These are phyloP conservation scores for Chrysanthemum makinoi DNA, from an alignment of 129 eudicot genomes.

Conservation along the genomic window DNA sequence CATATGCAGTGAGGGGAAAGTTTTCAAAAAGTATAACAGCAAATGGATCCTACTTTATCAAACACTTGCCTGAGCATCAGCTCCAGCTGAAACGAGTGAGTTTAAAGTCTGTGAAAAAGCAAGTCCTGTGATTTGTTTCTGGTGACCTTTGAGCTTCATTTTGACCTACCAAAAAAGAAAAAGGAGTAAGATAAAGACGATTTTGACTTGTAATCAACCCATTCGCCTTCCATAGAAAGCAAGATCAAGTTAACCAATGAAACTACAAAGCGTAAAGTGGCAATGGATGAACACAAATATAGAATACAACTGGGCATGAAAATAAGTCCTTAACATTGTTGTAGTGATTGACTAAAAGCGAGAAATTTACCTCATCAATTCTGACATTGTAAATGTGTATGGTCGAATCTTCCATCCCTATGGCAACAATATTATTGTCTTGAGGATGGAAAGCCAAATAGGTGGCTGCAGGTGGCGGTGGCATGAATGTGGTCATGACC, in stretches of 20 bases:
- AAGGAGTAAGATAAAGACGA: background rate
- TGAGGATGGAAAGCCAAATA: conserved; percentile 88
- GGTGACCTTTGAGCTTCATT: conserved; percentile 76
- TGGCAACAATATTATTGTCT: conserved; percentile 76
- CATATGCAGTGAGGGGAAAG: background rate
- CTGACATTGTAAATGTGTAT: conserved; percentile 77
- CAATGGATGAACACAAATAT: background rate
- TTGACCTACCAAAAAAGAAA: no score
- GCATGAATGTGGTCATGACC: conserved; percentile 91
- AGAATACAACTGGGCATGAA: background rate
- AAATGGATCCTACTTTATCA: background rate
- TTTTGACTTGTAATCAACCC: background rate
- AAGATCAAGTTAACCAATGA: background rate
- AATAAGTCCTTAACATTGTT: background rate
- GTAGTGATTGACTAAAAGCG: background rate
- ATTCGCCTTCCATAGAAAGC: background rate
- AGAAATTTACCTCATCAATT: conserved; percentile 63
- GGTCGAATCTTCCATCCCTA: conserved; percentile 85
- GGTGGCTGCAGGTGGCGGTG: conserved; percentile 83
- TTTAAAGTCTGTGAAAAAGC: conserved; percentile 72
- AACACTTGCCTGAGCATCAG: conserved; percentile 76
- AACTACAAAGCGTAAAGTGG: conserved; percentile 2
- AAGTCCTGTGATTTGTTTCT: conserved; percentile 71
- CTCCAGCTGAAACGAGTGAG: conserved; percentile 70
- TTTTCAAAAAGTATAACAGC: background rate